Conservation (phyloP, 192 early-diverging fungal species). For the Linnemannia zychae region DNA sequence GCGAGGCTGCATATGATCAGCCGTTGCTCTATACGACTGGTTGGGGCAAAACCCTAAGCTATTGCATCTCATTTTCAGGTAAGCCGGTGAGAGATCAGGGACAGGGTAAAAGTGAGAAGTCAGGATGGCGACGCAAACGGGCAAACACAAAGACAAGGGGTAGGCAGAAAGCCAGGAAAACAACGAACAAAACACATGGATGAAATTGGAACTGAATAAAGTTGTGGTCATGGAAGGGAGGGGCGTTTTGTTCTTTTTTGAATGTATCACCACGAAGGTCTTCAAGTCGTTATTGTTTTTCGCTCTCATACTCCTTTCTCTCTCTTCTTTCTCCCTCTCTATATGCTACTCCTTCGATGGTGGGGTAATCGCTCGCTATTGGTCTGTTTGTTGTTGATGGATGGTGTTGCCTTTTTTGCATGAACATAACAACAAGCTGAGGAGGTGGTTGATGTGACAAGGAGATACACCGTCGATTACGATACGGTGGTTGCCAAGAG, state of each 20-base stretch:
- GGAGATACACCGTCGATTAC: conserved; percentile 60
- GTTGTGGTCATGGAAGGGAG: not conserved
- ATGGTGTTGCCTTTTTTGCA: not conserved
- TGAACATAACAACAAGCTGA: conserved; percentile 20
- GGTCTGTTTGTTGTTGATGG: not conserved
- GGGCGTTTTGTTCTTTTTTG: not conserved
- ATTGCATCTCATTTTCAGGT: conserved; percentile 63
- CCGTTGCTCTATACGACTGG: conserved; percentile 66
- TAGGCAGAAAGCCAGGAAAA: not conserved
- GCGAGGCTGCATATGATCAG: conserved; percentile 71
- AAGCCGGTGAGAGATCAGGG: not conserved
- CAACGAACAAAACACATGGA: not conserved
- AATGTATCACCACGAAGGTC: not conserved
- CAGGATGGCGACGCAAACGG: not conserved
- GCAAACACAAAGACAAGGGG: not conserved
- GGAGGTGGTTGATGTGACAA: conserved; percentile 66
- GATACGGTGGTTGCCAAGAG: conserved; percentile 34
- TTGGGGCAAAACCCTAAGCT: conserved; percentile 65
- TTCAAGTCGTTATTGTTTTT: not conserved
- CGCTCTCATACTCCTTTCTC: not conserved
- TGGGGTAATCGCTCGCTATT: conserved; percentile 3
- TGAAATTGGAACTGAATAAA: not conserved
- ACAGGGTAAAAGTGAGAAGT: not conserved
- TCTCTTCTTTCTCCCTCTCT: not conserved
- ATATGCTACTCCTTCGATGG: not conserved